Percentiles rank a stretch among this genome's conserved stretches.
phyloP scores from a whole-genome alignment of 2,329 filamentous ascomycete species.

The Zasmidium citrigriseum region DNA sequence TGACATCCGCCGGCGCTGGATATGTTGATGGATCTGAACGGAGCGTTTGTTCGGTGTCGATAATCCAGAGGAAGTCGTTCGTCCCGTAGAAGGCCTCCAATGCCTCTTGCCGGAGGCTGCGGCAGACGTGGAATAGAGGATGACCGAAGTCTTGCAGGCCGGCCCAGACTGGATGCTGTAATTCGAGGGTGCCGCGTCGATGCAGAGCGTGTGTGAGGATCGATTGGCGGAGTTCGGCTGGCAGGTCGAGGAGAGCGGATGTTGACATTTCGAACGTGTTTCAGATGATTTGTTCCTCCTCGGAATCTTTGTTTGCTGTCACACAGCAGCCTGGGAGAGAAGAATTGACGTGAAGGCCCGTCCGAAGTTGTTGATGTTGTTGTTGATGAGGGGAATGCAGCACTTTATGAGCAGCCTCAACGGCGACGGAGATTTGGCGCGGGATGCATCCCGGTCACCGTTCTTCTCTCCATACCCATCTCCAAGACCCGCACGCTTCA shows the following conservation, averaged over 20 bases:
- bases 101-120: slow-evolving; percentile 20
- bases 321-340: background rate
- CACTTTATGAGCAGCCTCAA: background rate
- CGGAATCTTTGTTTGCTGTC: background rate
- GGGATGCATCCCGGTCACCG: background rate
- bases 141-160: slow-evolving; percentile 17
- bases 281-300: background rate
- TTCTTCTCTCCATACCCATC: too few species aligned
- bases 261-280: background rate
- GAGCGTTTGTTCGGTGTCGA: slow-evolving; percentile 18
- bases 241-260: slow-evolving; percentile 15
- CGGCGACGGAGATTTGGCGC: background rate
- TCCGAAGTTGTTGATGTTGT: background rate
- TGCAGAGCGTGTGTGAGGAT: slow-evolving; percentile 21
- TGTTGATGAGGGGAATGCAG: too few species aligned
- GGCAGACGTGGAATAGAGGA: slow-evolving; percentile 22
- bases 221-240: slow-evolving; percentile 22
- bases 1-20: background rate
- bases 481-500: too few species aligned
- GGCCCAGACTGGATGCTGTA: slow-evolving; percentile 27
- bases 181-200: slow-evolving; percentile 18
- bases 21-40: slow-evolving; percentile 16
- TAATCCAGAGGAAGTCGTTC: slow-evolving; percentile 27
- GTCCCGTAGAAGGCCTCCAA: slow-evolving; percentile 25
- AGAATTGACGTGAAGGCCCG: too few species aligned